Base-by-base conservation (phyloP, 305 asterid species). In the Solanum hybrid region DNA sequence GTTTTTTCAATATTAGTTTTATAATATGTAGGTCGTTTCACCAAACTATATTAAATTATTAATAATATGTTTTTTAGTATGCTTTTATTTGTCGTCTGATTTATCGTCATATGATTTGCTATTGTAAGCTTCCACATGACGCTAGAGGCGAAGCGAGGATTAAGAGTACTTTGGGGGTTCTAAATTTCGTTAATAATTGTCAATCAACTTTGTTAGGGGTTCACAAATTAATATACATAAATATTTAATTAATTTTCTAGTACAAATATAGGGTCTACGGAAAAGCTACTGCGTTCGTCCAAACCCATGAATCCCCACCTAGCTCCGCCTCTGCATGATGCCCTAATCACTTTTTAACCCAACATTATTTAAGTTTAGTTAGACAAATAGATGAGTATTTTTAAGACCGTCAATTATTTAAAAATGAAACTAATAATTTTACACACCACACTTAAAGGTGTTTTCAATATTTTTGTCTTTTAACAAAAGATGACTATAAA, bases 401-500 rank as follows among this genome's bases (percentile, higher is more conserved):
- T 60, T 20, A 20, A 20, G 0, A 6, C 11, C 1, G 4, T 3
- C 26, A 60, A 60, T 60, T 60, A 60, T 60, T 60, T 20, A 3
- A 60, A 3, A 0, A 60, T 3, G 4, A 60, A 60, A 60, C 2
- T 20, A 60, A 60, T 60, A 60, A 60, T 20, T 7, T 20, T 7
- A 7, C 2, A 22, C 71, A n/a, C n/a, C 5, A 60, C 2, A 0
- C 20, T 20, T 20, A 20, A 60, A 22, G 0, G 0, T 20, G 11
- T 7, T 60, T 71, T 71, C 3, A 5, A 69, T 60, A 11, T n/a
- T n/a, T 7, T 64, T 64, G 5, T 64, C 26, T 64, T 64, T 64
- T n/a, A n/a, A 64, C 14, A 9, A 2, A 64, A 64, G 29, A 9
- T n/a, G 73, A n/a, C 26, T n/a, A n/a, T 22, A 4, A n/a, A 22